Conservation (phyloP, 495 filamentous ascomycete genomes). For the Xylaria acuta region DNA sequence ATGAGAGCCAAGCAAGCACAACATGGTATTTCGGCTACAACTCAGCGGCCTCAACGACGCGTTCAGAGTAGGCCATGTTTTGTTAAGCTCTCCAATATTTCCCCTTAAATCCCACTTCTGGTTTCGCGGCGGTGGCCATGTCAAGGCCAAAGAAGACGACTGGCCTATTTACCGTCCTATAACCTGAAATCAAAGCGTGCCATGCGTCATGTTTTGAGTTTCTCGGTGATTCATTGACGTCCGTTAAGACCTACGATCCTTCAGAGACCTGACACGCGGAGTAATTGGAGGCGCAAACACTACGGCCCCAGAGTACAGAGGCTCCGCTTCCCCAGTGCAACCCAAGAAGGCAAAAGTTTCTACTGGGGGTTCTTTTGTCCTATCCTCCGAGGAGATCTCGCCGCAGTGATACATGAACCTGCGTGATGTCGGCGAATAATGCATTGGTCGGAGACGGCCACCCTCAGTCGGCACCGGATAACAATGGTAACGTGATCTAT, state of each 20-base stretch:
- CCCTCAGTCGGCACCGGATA: background rate
- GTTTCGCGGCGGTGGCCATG: background rate
- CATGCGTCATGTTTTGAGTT: background rate
- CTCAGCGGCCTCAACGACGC: background rate
- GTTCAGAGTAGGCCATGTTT: background rate
- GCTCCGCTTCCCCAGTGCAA: slow-evolving; percentile 5
- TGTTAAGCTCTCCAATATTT: background rate
- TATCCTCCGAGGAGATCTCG: slow-evolving; percentile 9
- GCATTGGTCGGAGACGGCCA: slow-evolving; percentile 4
- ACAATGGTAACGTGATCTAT: background rate
- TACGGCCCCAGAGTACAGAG: background rate
- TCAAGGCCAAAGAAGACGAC: background rate
- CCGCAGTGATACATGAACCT: slow-evolving; percentile 12
- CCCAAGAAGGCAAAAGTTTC: background rate
- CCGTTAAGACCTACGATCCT: background rate
- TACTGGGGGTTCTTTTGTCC: slow-evolving; percentile 1
- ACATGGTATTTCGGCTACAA: background rate
- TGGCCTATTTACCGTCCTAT: background rate
- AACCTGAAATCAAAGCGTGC: background rate
- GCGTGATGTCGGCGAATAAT: slow-evolving; percentile 9
- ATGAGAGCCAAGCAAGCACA: background rate
- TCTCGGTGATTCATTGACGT: background rate
- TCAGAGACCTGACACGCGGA: slow-evolving; percentile 12
- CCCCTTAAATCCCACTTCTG: background rate
- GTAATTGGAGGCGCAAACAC: slow-evolving; percentile 2